phyloP scores from a whole-genome alignment of 1,139 yeast species.

The Yamadazyma atlantica region DNA sequence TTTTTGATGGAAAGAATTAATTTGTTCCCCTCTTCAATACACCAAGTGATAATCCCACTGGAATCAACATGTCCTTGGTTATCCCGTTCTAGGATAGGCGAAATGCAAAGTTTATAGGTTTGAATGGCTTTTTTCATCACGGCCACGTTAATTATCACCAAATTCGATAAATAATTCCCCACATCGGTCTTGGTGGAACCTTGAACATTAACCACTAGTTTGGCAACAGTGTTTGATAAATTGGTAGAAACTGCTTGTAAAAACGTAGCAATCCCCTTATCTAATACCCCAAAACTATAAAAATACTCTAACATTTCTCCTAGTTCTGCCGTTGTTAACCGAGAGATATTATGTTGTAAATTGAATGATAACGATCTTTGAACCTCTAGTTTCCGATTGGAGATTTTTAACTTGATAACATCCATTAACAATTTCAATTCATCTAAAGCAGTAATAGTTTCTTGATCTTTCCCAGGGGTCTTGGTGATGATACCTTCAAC shows the following conservation, averaged over 20 bases:
- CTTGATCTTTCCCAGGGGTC: constrained; percentile 11
- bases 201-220: constrained; percentile 42
- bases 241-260: constrained; percentile 37
- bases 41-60: constrained; percentile 60
- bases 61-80: constrained; percentile 34
- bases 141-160: constrained; percentile 42
- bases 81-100: constrained; percentile 32
- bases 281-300: constrained; percentile 37
- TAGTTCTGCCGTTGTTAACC: constrained; percentile 32
- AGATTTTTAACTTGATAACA: constrained; percentile 41
- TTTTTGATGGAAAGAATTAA: constrained; percentile 62
- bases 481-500: constrained; percentile 20
- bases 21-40: constrained; percentile 60
- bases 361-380: constrained; percentile 41
- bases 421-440: constrained; percentile 42
- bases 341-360: constrained; percentile 35
- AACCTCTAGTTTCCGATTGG: constrained; percentile 36
- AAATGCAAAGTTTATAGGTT: constrained; percentile 34
- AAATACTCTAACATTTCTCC: constrained; percentile 36
- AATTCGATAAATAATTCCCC: constrained; percentile 43
- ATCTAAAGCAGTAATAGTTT: constrained; percentile 20
- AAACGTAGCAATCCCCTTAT: constrained; percentile 38
- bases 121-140: constrained; percentile 37
- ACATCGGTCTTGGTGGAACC: constrained; percentile 48
- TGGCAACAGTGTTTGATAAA: constrained; percentile 33